Conservation (phyloP, 768 basidiomycete genomes). For the Thelephora ganbajun region DNA sequence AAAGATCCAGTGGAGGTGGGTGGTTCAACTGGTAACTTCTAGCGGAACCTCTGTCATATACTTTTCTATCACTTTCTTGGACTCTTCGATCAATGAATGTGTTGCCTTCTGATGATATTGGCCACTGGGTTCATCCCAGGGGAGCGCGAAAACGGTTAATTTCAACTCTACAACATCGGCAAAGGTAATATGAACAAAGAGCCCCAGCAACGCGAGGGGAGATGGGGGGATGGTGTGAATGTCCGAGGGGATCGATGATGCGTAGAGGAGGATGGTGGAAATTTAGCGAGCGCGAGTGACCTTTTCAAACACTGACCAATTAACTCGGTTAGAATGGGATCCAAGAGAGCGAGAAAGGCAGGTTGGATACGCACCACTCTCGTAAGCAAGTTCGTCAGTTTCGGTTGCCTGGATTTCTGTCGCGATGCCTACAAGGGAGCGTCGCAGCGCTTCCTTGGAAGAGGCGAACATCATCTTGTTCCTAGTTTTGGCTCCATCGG, state of each 20-base stretch:
- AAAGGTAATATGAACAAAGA: not conserved
- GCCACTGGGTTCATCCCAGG: not conserved
- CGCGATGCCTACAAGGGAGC: slow-evolving; percentile 59
- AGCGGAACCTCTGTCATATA: no score
- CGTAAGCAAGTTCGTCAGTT: slow-evolving; percentile 52
- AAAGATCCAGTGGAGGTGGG: no score
- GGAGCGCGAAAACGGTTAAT: not conserved
- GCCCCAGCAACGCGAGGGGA: not conserved
- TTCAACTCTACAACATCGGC: not conserved
- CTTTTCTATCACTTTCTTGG: no score
- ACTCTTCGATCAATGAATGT: no score
- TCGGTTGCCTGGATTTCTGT: slow-evolving; percentile 84
- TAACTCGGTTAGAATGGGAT: not conserved
- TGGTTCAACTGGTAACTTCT: no score
- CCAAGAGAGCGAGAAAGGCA: not conserved
- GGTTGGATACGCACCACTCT: slow-evolving; percentile 37
- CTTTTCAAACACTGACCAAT: not conserved
- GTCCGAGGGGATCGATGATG: not conserved
- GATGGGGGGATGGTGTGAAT: not conserved
- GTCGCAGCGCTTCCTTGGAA: slow-evolving; percentile 70
- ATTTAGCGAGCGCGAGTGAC: not conserved
- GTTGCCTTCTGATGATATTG: no score
- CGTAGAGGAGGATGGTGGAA: not conserved
- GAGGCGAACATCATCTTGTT: slow-evolving; percentile 90
- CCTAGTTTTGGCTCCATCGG: slow-evolving; percentile 74